Evolutionary conservation across 2,329 filamentous ascomycete genomes (phyloP), one percentile per base, ranked within the genome.

Genomic region (Sclerotinia minor): DNA sequence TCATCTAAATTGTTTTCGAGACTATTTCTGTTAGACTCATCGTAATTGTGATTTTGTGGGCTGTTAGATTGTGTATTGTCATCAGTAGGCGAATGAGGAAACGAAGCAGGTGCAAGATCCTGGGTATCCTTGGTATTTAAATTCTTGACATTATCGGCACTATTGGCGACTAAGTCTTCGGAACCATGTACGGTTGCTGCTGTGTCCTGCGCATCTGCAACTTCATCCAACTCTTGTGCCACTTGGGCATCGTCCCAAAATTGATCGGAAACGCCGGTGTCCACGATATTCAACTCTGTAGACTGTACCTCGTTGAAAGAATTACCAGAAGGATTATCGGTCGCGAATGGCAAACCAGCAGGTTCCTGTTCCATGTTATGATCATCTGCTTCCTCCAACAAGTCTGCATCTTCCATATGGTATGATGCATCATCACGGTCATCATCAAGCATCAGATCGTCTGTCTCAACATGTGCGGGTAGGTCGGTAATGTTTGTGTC

Each of bases 361-460:
- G 58, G 60, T 26, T 75, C 73, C 29, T 71, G 64, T 35, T 76
- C 71, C 65, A 69, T 73, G 35, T 64, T 68, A 5, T 73, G 71
- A 58, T 73, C 69, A 26, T 68, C 67, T 17, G 57, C 32, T 53
- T 72, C 71, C 59, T 69, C 69, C 26, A 75, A 35, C 15, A 71
- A 32, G 59, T 76, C 74, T 41, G 71, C 72, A 69, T 77, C 76
- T 55, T 76, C 74, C 71, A 81, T 80, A 58, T 77, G 72, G 73
- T 79, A 80, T 15, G 78, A 75, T 35, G 73, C 74, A 71, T 79
- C 75, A 69, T 79, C 77, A 38, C 45, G 29, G 35, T 78, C 79
- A 53, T 79, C 75, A 67, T 81, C 81, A 67, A 82, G 78, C 71
- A 79, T 78, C 78, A 83, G 80, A 73, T 83, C 81, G 59, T 82